Percentiles rank a stretch among this genome's conserved stretches.
Conservation (phyloP, 192 early-diverging fungal species). For the Chytriomyces sp. region DNA sequence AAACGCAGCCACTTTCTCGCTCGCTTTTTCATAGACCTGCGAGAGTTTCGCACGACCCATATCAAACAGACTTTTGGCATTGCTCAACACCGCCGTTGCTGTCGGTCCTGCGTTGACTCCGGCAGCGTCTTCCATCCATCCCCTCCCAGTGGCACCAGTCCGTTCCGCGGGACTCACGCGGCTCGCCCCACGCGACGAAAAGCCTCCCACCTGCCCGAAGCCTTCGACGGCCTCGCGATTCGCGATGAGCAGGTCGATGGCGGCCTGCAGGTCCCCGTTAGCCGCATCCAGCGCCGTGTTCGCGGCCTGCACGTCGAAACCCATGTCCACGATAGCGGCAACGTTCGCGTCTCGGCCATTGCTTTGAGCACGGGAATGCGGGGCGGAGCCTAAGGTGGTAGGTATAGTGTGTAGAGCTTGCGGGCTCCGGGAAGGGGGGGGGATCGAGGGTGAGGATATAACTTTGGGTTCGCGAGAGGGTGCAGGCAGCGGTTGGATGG, state of each 20-base stretch:
- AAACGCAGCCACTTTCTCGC: constrained; percentile 57
- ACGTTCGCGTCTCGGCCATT: constrained; percentile 28
- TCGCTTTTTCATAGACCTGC: constrained; percentile 61
- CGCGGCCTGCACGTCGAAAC: constrained; percentile 71
- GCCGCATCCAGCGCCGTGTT: constrained; percentile 70
- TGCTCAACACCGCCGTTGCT: constrained; percentile 63
- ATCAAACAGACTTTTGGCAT: constrained; percentile 65
- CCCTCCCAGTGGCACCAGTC: background rate
- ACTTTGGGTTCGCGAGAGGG: background rate
- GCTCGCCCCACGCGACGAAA: background rate
- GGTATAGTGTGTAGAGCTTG: background rate
- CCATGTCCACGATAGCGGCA: constrained; percentile 78
- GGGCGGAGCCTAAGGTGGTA: background rate
- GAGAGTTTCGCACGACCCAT: constrained; percentile 56
- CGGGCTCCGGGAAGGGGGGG: background rate
- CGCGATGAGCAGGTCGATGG: constrained; percentile 43
- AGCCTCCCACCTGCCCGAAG: background rate
- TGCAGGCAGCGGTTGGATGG: background rate
- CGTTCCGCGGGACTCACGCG: background rate
- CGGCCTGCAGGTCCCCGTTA: constrained; percentile 62
- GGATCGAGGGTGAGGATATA: background rate
- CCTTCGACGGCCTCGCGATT: constrained; percentile 31
- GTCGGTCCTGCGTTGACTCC: constrained; percentile 58
- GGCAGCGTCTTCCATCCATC: constrained; percentile 28
- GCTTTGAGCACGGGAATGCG: background rate